Base-by-base conservation (phyloP, 768 basidiomycete genomes). In the Kwoniella sp. region DNA sequence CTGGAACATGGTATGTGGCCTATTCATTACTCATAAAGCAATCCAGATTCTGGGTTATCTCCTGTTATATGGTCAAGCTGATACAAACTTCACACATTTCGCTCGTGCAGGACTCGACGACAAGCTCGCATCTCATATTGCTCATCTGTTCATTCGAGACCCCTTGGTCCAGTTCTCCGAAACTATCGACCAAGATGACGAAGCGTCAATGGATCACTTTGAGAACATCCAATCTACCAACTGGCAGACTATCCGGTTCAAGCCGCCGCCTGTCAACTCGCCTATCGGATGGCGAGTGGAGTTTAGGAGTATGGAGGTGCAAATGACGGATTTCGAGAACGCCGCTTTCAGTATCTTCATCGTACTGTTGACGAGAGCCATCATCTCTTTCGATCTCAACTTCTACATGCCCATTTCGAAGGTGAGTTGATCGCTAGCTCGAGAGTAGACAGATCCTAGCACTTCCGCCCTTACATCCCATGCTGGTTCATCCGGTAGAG, bases 181-280 rank as follows among this genome's bases (percentile, higher is more conserved):
- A 81, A 92, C 89, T 1, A 87, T 98, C 61, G 85, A 94, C 74
- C 93, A 95, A 81, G 92, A 98, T 76, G 93, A 99, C 78, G 81
- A 83, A 51, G 83, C 83, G 8, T 95, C 92, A 65, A 91, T 86
- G 66, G 96, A 98, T 78, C 96, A 99, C 79, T 98, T 98, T 68
- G 96, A 99, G 90, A 98, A 97, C 75, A 89, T 99, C 26, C 96
- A 99, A 86, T 98, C 96, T 1, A 99, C 96, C 3, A 99, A 99
- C 76, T 99, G 96, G 96, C 96, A 99, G 82, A 97, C 96, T 0
- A 84, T 99, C 31, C 87, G 96, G 54, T 99, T 99, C 86, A 99
- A 99, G 79, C 96, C 96, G 1, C 96, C 96, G 13, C 95, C 96
- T 28, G 89, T 91, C 4, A 88, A 90, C 60, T 93, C 95, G 4